These are phyloP conservation scores for Tolypocladium inflatum DNA, from an alignment of 2,329 filamentous ascomycete species.

Conservation along the genomic window DNA sequence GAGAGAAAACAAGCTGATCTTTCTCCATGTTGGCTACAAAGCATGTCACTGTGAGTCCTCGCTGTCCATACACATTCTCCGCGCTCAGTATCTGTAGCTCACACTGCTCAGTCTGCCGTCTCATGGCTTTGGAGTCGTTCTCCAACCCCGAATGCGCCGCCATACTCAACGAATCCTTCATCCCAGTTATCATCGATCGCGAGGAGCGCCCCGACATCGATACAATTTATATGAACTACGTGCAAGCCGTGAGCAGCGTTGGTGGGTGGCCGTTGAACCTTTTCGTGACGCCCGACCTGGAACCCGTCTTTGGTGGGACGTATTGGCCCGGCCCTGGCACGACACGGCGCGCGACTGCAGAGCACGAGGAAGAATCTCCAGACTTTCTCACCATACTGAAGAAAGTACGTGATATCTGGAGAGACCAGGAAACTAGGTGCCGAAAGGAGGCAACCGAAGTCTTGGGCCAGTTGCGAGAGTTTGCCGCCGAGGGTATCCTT, in stretches of 20 bases:
- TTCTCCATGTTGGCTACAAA: slow-evolving; percentile 89
- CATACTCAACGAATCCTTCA: slow-evolving; percentile 76
- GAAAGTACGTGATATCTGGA: slow-evolving; percentile 70
- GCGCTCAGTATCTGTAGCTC: background rate
- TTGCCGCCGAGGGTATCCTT: slow-evolving; percentile 78
- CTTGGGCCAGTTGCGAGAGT: slow-evolving; percentile 69
- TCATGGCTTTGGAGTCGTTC: slow-evolving; percentile 91
- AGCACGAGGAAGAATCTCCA: slow-evolving; percentile 48
- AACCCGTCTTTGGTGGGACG: slow-evolving; percentile 91
- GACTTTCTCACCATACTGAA: slow-evolving; percentile 75
- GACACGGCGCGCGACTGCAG: slow-evolving; percentile 22
- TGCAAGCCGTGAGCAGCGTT: slow-evolving; percentile 81
- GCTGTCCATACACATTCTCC: background rate
- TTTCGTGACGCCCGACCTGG: slow-evolving; percentile 87
- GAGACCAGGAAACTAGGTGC: slow-evolving; percentile 73
- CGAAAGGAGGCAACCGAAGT: slow-evolving; percentile 77
- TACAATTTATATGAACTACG: slow-evolving; percentile 96
- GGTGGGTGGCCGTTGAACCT: slow-evolving; percentile 95
- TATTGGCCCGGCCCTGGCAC: slow-evolving; percentile 84
- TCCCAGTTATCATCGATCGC: slow-evolving; percentile 86
- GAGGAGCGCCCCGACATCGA: slow-evolving; percentile 93
- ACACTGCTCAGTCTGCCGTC: slow-evolving; percentile 57
- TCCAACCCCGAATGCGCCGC: slow-evolving; percentile 70
- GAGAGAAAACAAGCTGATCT: slow-evolving; percentile 78
- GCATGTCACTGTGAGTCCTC: slow-evolving; percentile 78